Evolutionary conservation across 768 basidiomycete species (phyloP), one percentile per base, ranked within the genome.

Genomic region (Termitomyces sp.): DNA sequence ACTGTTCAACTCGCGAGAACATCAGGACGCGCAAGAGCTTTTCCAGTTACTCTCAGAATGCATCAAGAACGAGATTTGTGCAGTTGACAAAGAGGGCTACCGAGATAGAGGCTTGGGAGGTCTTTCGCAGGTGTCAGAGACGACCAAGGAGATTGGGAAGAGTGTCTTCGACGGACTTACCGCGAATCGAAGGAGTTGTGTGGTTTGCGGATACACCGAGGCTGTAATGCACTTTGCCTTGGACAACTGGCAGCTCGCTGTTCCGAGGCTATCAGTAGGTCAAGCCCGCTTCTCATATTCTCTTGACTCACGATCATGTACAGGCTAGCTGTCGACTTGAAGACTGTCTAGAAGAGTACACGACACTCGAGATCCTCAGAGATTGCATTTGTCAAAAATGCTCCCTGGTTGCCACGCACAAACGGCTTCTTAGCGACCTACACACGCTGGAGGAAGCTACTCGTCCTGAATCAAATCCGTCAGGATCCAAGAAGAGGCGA

Each of bases 21-120:
- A 98, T 69, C 96, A 98, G 74, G 96, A 98, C 69, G 96, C 96
- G 5, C 96, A 98, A 67, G 96, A 98, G 68, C 81, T 98, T n/a
- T 98, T 97, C 74, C 88, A 96, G 64, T 85, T 98, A 33, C 76
- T 98, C 9, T 89, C 94, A 1, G 94, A 95, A 69, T 90, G 86
- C 53, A 79, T 98, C 63, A 92, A 92, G 72, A 87, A 86, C 60
- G 96, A 98, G 69, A 79, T 86, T n/a, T 68, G 74, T 2, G 81
- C 86, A 2, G 81, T 97, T 1, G 85, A 87, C 55, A 81, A 79
- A 46, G 92, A 95, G 68, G 81, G 82, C 2, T 75, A 78, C 45
- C 77, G 85, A 42, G 86, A 92, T 66, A 80, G 85, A 49, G 91
- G 92, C 7, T 73, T 94, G 16, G 86, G 85, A 22, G 86, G 77